Evolutionary conservation across 805 yeast genomes (phyloP).

Genomic region (Teunomyces barrocoloradensis): DNA sequence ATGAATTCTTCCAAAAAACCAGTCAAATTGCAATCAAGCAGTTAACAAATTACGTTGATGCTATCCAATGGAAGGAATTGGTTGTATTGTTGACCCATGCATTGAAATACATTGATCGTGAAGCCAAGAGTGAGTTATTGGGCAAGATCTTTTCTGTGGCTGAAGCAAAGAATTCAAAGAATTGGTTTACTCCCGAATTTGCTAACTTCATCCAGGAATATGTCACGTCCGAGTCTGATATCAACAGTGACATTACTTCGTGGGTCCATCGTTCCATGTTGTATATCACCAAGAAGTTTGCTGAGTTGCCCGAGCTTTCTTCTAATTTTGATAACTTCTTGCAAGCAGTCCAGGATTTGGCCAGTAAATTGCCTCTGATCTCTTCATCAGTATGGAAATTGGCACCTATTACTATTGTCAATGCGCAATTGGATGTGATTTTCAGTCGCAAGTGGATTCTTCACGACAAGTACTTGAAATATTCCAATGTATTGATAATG

Average conservation of each 20-base stretch:
- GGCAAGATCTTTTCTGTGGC: slow-evolving; percentile 19
- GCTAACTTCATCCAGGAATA: slow-evolving; percentile 26
- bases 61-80: slow-evolving; percentile 16
- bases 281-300: slow-evolving; percentile 61
- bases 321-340: slow-evolving; percentile 32
- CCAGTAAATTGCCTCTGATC: slow-evolving; percentile 9
- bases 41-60: background rate
- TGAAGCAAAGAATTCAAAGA: slow-evolving; percentile 25
- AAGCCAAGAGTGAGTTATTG: slow-evolving; percentile 11
- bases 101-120: slow-evolving; percentile 7
- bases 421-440: slow-evolving; percentile 65
- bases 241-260: slow-evolving; percentile 21
- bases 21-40: slow-evolving; percentile 14
- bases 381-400: slow-evolving; percentile 27
- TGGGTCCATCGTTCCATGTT: slow-evolving; percentile 63
- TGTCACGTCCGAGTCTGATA: slow-evolving; percentile 20
- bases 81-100: slow-evolving; percentile 16
- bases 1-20: slow-evolving; percentile 9
- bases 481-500: slow-evolving; percentile 39
- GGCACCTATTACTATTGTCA: slow-evolving; percentile 47
- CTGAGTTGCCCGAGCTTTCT: slow-evolving; percentile 42
- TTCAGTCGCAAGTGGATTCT: slow-evolving; percentile 48
- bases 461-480: slow-evolving; percentile 41
- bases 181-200: slow-evolving; percentile 25
- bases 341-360: slow-evolving; percentile 14